Evolutionary conservation across 2,329 filamentous ascomycete genomes (phyloP).

Genomic region (Thermothelomyces thermophilus): DNA sequence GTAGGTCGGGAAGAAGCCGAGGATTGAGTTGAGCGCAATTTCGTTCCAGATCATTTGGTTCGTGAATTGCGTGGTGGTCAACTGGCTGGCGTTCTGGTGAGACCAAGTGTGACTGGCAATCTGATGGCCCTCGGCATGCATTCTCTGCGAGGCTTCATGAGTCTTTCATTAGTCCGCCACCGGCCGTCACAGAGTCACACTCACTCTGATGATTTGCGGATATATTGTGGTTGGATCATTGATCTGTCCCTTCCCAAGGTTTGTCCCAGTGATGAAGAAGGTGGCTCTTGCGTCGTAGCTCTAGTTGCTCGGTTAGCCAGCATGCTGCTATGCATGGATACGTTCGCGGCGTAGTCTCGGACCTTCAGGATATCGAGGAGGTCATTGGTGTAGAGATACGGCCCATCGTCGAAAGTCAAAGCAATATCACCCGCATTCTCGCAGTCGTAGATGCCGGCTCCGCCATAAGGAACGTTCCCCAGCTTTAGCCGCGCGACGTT

Average conservation of each 20-base stretch:
- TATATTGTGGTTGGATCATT: conserved; percentile 43
- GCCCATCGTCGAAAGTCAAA: conserved; percentile 62
- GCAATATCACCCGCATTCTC: conserved; percentile 54
- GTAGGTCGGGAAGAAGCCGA: conserved; percentile 42
- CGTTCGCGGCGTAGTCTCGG: neutral
- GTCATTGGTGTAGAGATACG: conserved; percentile 53
- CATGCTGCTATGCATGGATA: neutral
- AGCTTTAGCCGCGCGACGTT: conserved; percentile 45
- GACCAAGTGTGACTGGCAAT: conserved; percentile 43
- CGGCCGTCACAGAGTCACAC: neutral
- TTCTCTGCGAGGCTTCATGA: conserved; percentile 33
- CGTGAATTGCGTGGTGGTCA: conserved; percentile 30
- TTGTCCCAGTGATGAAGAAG: conserved; percentile 59
- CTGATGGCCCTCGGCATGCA: conserved; percentile 41
- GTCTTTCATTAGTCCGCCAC: neutral
- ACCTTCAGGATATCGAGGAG: conserved; percentile 53
- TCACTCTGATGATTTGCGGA: conserved; percentile 39
- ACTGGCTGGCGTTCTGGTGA: conserved; percentile 35
- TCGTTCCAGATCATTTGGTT: conserved; percentile 41
- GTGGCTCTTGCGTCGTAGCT: conserved; percentile 57
- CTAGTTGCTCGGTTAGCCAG: conserved; percentile 14
- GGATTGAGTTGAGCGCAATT: conserved; percentile 37
- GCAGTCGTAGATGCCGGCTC: conserved; percentile 50
- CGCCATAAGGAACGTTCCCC: conserved; percentile 50
- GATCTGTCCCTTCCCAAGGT: conserved; percentile 49